Conservation (phyloP, 768 basidiomycete genomes). For the Mycena leptocephala region DNA sequence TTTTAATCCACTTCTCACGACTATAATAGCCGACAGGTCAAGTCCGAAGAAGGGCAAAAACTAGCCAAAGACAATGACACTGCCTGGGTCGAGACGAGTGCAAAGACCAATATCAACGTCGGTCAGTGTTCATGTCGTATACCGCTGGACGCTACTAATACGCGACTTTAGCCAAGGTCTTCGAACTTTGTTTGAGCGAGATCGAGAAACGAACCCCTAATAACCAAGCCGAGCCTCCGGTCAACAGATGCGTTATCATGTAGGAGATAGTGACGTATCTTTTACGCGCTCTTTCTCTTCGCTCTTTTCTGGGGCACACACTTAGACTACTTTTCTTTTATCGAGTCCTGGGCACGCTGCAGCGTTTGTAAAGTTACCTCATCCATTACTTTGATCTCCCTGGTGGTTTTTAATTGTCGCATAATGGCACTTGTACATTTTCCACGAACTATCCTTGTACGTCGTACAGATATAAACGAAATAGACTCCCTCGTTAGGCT, state of each 20-base stretch:
- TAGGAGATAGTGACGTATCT: slow-evolving; percentile 48
- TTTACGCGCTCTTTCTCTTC: slow-evolving; percentile 1
- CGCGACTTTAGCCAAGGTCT: slow-evolving; percentile 80
- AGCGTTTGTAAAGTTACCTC: slow-evolving; percentile 54
- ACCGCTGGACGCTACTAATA: not conserved
- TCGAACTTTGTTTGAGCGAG: slow-evolving; percentile 87
- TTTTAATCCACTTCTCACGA: slow-evolving; percentile 45
- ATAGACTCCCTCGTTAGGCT: slow-evolving; percentile 56
- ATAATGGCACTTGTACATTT: slow-evolving; percentile 35
- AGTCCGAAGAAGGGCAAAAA: slow-evolving; percentile 78
- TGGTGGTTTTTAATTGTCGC: slow-evolving; percentile 25
- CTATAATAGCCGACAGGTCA: slow-evolving; percentile 77
- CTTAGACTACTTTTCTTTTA: slow-evolving; percentile 34
- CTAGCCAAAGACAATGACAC: slow-evolving; percentile 83
- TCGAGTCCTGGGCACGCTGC: slow-evolving; percentile 32
- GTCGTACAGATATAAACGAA: slow-evolving; percentile 16
- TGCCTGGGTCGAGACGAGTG: slow-evolving; percentile 93
- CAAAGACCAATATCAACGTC: slow-evolving; percentile 91
- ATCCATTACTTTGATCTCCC: slow-evolving; percentile 30
- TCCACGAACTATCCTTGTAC: slow-evolving; percentile 28
- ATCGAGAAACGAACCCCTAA: slow-evolving; percentile 80
- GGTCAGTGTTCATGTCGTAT: slow-evolving; percentile 67
- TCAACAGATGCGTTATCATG: slow-evolving; percentile 70
- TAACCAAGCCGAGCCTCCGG: slow-evolving; percentile 60
- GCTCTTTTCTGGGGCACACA: slow-evolving; percentile 24